Percentiles rank a stretch among this genome's conserved stretches.
Evolutionary conservation across 148 eudicot species (phyloP).

Genomic region (Talinum fruticosum): DNA sequence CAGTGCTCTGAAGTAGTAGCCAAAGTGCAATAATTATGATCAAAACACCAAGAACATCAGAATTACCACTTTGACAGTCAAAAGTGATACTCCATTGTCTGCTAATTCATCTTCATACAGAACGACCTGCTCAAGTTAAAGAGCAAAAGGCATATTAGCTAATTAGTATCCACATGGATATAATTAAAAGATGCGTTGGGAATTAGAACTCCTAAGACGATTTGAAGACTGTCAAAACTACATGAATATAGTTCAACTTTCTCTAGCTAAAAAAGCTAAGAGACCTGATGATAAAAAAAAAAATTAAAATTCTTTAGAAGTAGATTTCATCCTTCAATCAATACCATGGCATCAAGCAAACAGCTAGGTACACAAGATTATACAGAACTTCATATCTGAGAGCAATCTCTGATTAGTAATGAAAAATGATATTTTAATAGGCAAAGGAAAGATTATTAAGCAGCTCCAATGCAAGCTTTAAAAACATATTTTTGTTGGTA

Average conservation of each 20-base stretch:
- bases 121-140: constrained; percentile 53
- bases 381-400: background rate
- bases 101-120: constrained; percentile 95
- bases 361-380: background rate
- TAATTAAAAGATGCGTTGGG: background rate
- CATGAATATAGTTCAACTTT: background rate
- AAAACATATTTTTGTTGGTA: background rate
- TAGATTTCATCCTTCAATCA: background rate
- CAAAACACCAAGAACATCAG: constrained; percentile 7
- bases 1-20: constrained; percentile 18
- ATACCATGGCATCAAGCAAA: background rate
- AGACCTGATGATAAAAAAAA: background rate
- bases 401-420: background rate
- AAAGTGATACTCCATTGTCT: constrained; percentile 82
- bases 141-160: background rate
- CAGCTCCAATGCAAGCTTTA: background rate
- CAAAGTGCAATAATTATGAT: background rate
- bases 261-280: background rate
- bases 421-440: background rate
- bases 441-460: background rate
- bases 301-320: background rate
- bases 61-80: constrained; percentile 94
- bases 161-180: background rate
- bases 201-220: background rate
- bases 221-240: background rate